A percentile compares a stretch with the other conserved stretches of the same genome.
Conservation (phyloP, 495 filamentous ascomycete genomes). For the Schizothecium vesticola region DNA sequence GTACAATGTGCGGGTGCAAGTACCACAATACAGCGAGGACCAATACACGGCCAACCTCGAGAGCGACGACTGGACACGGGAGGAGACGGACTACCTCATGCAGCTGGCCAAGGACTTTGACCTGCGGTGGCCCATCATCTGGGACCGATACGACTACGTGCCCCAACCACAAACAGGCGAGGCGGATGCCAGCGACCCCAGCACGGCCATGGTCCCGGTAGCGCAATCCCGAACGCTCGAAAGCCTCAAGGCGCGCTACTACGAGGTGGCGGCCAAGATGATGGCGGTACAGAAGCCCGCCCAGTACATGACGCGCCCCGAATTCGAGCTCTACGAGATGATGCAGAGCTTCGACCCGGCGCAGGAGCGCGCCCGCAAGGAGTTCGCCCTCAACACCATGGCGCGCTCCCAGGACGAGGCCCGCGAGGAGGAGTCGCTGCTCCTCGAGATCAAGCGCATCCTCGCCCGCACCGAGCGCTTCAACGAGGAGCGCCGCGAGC, state of each 20-base stretch:
- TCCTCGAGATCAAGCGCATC: slow-evolving; percentile 87
- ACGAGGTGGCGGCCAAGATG: slow-evolving; percentile 74
- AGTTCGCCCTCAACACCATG: slow-evolving; percentile 73
- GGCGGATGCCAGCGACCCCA: slow-evolving; percentile 23
- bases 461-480: slow-evolving; percentile 73
- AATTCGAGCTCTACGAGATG: slow-evolving; percentile 74
- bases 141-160: slow-evolving; percentile 82
- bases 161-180: slow-evolving; percentile 36
- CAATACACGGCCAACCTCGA: slow-evolving; percentile 74
- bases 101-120: slow-evolving; percentile 68
- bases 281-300: slow-evolving; percentile 78
- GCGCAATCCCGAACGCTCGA: slow-evolving; percentile 64
- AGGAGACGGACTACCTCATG: slow-evolving; percentile 90
- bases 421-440: slow-evolving; percentile 80
- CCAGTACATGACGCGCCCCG: slow-evolving; percentile 75
- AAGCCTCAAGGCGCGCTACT: slow-evolving; percentile 88
- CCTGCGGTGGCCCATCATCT: slow-evolving; percentile 85
- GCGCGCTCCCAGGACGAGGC: slow-evolving; percentile 79
- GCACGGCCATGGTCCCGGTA: slow-evolving; percentile 43
- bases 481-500: slow-evolving; percentile 79
- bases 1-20: slow-evolving; percentile 71
- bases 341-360: slow-evolving; percentile 79
- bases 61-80: slow-evolving; percentile 74
- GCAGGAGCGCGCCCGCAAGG: slow-evolving; percentile 72
- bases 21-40: slow-evolving; percentile 76